phyloP scores from a whole-genome alignment of 2,329 filamentous ascomycete genomes.

The Diaporthe ampelina region DNA sequence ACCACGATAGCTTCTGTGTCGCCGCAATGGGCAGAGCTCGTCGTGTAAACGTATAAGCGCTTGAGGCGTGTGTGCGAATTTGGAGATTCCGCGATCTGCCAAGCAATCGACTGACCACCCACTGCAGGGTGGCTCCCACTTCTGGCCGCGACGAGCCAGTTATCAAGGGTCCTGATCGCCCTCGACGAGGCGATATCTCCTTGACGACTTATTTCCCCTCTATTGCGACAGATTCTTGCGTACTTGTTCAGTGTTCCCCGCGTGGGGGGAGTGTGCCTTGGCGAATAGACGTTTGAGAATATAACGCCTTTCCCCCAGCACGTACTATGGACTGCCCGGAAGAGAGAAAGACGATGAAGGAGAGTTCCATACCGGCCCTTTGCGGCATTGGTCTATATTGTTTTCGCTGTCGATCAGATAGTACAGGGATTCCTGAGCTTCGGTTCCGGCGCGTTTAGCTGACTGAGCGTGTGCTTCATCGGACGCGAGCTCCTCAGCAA shows the following conservation, averaged over 20 bases:
- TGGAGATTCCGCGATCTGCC: not conserved
- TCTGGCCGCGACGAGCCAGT: not conserved
- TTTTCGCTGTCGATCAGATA: not conserved
- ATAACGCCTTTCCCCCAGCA: conserved; percentile 18
- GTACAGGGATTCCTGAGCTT: not conserved
- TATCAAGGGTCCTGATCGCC: not conserved
- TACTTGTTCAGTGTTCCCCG: not conserved
- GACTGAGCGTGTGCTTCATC: not conserved
- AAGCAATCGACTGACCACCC: not conserved
- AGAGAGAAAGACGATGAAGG: not conserved
- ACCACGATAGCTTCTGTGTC: not conserved
- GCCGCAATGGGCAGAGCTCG: not conserved
- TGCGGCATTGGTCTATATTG: not conserved
- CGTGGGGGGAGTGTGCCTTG: conserved; percentile 10
- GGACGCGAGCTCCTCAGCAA: not conserved
- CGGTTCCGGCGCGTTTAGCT: not conserved
- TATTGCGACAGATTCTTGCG: conserved; percentile 22
- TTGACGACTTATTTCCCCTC: conserved; percentile 34
- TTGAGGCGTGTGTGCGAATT: not conserved
- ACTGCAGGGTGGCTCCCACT: not conserved
- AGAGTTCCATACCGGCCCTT: not conserved
- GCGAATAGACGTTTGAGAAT: conserved; percentile 20
- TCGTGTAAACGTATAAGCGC: not conserved
- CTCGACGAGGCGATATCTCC: not conserved
- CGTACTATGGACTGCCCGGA: not conserved